A percentile compares a stretch with the other conserved stretches of the same genome.
Evolutionary conservation across 345 rosid species (phyloP).

Genomic region (Cardamine resedifolia): DNA sequence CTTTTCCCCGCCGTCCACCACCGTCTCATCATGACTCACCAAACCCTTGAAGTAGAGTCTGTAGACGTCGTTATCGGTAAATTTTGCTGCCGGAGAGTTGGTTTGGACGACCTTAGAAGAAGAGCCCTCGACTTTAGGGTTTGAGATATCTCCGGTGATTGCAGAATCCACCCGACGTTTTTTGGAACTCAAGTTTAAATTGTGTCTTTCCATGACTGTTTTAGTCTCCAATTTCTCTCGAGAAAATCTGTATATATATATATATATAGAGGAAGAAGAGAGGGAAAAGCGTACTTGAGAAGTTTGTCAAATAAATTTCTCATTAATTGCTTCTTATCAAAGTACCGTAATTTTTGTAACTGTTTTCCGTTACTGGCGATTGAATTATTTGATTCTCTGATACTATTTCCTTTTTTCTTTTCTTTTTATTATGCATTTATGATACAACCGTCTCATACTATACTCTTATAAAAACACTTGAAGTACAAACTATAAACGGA

Average conservation of each 20-base stretch:
- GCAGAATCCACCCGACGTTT: not conserved
- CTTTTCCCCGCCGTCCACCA: not conserved
- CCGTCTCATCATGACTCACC: no score
- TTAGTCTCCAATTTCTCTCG: not conserved
- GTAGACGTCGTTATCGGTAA: not conserved
- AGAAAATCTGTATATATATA: not conserved
- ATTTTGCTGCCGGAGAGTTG: not conserved
- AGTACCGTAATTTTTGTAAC: no score
- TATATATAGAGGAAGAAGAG: not conserved
- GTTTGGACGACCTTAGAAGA: not conserved
- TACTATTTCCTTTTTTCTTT: no score
- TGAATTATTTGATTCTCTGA: no score
- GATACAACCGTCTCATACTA: no score
- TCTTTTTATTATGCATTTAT: no score
- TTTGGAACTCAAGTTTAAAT: not conserved
- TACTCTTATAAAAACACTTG: no score
- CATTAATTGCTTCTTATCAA: no score
- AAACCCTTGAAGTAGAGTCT: slow-evolving; percentile 9
- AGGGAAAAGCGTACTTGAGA: not conserved
- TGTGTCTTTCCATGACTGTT: not conserved
- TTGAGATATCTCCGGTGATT: not conserved
- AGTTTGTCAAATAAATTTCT: not conserved
- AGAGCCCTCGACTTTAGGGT: not conserved
- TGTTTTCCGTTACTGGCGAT: no score
- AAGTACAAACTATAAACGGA: no score